phyloP scores from a whole-genome alignment of 2,329 filamentous ascomycete genomes.

The Colletotrichum sp. region DNA sequence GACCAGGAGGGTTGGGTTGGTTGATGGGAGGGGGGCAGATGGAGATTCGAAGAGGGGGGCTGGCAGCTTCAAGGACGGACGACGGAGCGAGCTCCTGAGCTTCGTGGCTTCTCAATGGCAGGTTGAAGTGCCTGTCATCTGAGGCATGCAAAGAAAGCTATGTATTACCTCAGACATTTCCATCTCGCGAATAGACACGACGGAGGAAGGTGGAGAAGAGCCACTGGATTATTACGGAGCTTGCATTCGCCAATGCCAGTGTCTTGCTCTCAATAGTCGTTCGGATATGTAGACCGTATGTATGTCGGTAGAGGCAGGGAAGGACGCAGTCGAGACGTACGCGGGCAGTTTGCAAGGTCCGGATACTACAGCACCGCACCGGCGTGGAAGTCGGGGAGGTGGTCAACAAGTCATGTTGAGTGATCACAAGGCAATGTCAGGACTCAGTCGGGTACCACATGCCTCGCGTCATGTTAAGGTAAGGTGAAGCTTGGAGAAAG shows the following conservation, averaged over 20 bases:
- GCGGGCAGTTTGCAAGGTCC: neutral
- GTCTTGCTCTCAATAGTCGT: neutral
- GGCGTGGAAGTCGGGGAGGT: neutral
- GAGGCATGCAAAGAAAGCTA: neutral
- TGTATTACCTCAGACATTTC: neutral
- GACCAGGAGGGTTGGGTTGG: neutral
- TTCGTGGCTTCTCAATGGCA: neutral
- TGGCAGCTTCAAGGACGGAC: neutral
- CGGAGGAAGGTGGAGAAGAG: neutral
- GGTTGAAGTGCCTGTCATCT: neutral
- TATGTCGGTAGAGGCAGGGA: conserved; percentile 11
- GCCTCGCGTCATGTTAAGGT: neutral
- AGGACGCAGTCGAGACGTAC: neutral
- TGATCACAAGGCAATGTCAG: neutral
- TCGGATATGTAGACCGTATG: neutral
- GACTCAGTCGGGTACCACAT: neutral
- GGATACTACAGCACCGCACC: neutral
- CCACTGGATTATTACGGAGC: neutral
- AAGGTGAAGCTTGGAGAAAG: neutral
- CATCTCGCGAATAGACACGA: neutral
- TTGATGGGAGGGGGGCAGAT: neutral
- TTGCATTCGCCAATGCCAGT: neutral
- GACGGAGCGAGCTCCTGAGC: neutral
- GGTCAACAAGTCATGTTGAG: neutral
- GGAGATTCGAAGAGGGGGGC: neutral